These are phyloP conservation scores for Handroanthus guayacan DNA, from an alignment of 257 asterid species.

Conservation along the genomic window DNA sequence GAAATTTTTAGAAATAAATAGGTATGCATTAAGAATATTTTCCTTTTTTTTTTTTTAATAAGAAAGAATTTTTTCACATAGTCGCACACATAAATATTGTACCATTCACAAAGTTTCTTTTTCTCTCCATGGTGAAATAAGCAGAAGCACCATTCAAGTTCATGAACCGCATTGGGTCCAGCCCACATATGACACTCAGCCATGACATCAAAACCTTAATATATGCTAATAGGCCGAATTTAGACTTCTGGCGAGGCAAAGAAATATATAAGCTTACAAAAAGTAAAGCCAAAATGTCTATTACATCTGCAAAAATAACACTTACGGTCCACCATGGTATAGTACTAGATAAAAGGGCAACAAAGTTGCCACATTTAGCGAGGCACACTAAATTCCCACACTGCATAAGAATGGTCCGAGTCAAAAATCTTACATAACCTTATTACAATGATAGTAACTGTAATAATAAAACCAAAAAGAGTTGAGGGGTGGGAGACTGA, in stretches of 20 bases:
- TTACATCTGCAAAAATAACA: constrained; percentile 45
- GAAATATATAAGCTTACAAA: constrained; percentile 12
- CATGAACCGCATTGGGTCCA: no score
- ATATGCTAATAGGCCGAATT: background rate
- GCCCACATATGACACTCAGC: no score
- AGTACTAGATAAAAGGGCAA: constrained; percentile 28
- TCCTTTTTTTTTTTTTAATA: no score
- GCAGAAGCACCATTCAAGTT: no score
- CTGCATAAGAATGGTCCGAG: constrained; percentile 27
- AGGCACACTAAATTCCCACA: constrained; percentile 37
- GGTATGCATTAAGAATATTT: no score
- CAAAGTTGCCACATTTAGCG: constrained; percentile 35
- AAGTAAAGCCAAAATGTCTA: constrained; percentile 30
- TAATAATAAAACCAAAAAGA: constrained; percentile 6
- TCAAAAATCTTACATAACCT: constrained; percentile 31
- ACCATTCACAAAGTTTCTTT: no score
- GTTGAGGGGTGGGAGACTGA: background rate
- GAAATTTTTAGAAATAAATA: no score
- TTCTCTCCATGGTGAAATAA: no score
- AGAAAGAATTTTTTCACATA: no score
- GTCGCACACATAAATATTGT: no score
- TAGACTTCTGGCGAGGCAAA: background rate
- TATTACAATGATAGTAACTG: constrained; percentile 40
- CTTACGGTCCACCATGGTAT: background rate
- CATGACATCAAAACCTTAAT: background rate